Percentiles rank a stretch among this genome's conserved stretches.
phyloP scores from a whole-genome alignment of 805 yeast species.

The Ogataea nitratoaversa region DNA sequence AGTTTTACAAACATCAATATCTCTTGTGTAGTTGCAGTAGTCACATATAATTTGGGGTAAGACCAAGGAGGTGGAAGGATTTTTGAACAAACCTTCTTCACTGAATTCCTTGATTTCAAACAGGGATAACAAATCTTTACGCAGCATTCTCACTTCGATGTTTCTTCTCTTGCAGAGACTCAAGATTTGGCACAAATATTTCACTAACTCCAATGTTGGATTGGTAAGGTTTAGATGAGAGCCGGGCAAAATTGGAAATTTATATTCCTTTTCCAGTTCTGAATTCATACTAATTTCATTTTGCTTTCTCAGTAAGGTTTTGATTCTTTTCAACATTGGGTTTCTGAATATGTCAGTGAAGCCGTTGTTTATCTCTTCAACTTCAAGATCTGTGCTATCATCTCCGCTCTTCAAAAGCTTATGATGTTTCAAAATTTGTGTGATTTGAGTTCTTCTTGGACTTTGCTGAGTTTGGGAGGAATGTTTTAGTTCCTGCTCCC shows the following conservation, averaged over 20 bases:
- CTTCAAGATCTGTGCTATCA: conserved; percentile 10
- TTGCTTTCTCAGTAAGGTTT: conserved; percentile 63
- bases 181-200: conserved; percentile 68
- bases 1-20: conserved; percentile 79
- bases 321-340: conserved; percentile 63
- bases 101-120: conserved; percentile 86
- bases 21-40: conserved; percentile 69
- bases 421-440: conserved; percentile 46
- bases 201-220: conserved; percentile 79
- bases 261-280: conserved; percentile 52
- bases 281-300: conserved; percentile 67
- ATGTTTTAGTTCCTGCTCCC: conserved; percentile 33
- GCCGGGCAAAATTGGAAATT: conserved; percentile 76
- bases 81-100: conserved; percentile 61
- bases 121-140: conserved; percentile 67
- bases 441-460: conserved; percentile 67
- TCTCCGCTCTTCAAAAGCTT: conserved; percentile 20
- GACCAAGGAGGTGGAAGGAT: conserved; percentile 69
- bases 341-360: conserved; percentile 54
- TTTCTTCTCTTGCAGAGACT: conserved; percentile 58
- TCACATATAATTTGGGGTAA: conserved; percentile 72
- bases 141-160: conserved; percentile 68
- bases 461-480: conserved; percentile 33
- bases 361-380: conserved; percentile 33
- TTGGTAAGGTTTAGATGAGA: conserved; percentile 53